A percentile compares a stretch with the other conserved stretches of the same genome.
Conservation (phyloP, 2,329 filamentous ascomycete species). For the Epichloe festucae region DNA sequence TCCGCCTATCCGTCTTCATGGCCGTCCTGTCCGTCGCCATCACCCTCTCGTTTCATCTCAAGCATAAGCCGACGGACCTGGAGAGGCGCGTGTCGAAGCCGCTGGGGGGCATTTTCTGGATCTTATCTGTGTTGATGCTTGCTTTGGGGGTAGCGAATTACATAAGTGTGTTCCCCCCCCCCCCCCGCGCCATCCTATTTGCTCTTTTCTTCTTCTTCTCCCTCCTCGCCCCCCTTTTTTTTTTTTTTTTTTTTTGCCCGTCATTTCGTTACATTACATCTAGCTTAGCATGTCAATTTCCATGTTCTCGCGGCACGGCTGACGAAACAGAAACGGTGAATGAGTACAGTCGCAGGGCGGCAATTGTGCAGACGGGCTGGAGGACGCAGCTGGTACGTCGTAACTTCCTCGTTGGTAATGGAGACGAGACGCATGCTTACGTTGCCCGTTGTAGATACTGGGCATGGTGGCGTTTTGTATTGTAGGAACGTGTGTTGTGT, state of each 20-base stretch:
- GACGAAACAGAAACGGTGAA: slow-evolving; percentile 47
- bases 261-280: neutral
- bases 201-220: too few relatives aligned
- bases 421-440: too few relatives aligned
- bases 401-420: neutral
- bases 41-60: slow-evolving; percentile 84
- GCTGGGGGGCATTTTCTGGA: slow-evolving; percentile 80
- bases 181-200: too few relatives aligned
- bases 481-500: slow-evolving; percentile 50
- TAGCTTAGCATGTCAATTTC: neutral
- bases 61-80: slow-evolving; percentile 51
- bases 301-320: neutral
- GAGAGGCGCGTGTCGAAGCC: slow-evolving; percentile 72
- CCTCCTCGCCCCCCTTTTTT: too few relatives aligned
- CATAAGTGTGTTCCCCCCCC: slow-evolving; percentile 35
- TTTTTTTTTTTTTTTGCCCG: neutral
- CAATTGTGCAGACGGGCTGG: slow-evolving; percentile 86
- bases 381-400: slow-evolving; percentile 68
- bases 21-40: slow-evolving; percentile 82
- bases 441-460: slow-evolving; percentile 35
- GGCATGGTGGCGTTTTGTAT: slow-evolving; percentile 49
- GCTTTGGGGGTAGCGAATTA: slow-evolving; percentile 75
- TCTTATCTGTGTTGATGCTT: slow-evolving; percentile 65
- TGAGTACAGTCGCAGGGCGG: slow-evolving; percentile 64
- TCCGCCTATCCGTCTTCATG: slow-evolving; percentile 82